These are phyloP conservation scores for Chrysoporthe puriensis DNA, from an alignment of 2,329 filamentous ascomycete species.

Conservation along the genomic window DNA sequence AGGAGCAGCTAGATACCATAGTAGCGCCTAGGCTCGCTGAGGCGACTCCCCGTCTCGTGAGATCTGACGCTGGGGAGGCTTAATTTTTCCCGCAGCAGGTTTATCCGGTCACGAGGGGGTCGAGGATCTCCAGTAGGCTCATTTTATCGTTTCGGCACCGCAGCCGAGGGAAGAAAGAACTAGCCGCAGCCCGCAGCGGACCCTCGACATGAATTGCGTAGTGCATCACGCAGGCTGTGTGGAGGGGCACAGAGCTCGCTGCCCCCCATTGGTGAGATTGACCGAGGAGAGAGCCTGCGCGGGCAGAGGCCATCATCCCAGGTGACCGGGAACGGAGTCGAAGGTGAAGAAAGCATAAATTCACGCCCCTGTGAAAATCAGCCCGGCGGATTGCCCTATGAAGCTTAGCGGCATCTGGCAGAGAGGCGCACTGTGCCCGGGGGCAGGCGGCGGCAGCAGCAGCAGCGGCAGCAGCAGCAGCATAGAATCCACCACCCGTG, in stretches of 20 bases:
- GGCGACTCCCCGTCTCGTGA: constrained; percentile 19
- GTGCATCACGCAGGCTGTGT: constrained; percentile 23
- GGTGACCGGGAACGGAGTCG: constrained; percentile 19
- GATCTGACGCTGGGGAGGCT: neutral
- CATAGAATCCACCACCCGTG: neutral
- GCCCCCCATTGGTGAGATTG: constrained; percentile 14
- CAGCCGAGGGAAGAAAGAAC: constrained; percentile 11
- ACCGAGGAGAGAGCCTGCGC: constrained; percentile 16
- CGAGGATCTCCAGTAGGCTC: neutral
- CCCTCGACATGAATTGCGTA: constrained; percentile 11
- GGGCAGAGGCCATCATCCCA: constrained; percentile 23
- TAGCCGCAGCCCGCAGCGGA: constrained; percentile 19
- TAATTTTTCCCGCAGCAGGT: neutral
- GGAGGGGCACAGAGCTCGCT: constrained; percentile 11
- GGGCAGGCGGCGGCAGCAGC: neutral
- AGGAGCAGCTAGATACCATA: constrained; percentile 12
- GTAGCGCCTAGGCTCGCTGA: constrained; percentile 17
- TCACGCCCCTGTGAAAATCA: constrained; percentile 24
- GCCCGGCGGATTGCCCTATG: constrained; percentile 16
- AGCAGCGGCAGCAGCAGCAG: too few species aligned
- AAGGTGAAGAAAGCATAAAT: constrained; percentile 3
- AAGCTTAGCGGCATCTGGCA: constrained; percentile 13
- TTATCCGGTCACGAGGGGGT: neutral
- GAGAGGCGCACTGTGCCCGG: constrained; percentile 13
- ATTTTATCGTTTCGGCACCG: constrained; percentile 18